A percentile compares a stretch with the other conserved stretches of the same genome.
These are phyloP conservation scores for Tuber calosporum DNA, from an alignment of 495 filamentous ascomycete species.

Conservation along the genomic window DNA sequence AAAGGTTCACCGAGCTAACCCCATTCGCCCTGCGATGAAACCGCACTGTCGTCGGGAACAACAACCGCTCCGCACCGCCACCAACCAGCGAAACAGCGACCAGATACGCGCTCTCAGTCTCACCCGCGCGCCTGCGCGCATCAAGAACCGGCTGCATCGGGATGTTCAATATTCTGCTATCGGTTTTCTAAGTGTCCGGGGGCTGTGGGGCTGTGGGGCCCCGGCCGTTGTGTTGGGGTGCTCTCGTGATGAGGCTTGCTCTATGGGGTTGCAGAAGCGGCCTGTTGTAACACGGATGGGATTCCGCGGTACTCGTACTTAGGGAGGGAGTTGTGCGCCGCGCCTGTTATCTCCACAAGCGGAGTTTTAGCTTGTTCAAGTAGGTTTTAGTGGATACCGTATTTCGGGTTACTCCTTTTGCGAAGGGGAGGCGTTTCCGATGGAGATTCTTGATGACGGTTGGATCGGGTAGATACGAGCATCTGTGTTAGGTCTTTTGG, in stretches of 20 bases:
- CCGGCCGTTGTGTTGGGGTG: slow-evolving; percentile 21
- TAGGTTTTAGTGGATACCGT: slow-evolving; percentile 8
- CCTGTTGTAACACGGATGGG: slow-evolving; percentile 18
- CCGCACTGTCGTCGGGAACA: slow-evolving; percentile 22
- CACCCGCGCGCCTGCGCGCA: slow-evolving; percentile 5
- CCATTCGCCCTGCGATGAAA: slow-evolving; percentile 17
- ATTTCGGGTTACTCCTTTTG: not conserved
- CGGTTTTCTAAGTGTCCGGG: slow-evolving; percentile 7
- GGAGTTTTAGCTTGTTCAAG: slow-evolving; percentile 11
- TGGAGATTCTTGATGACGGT: too few relatives aligned
- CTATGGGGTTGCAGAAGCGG: slow-evolving; percentile 16
- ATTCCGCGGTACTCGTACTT: slow-evolving; percentile 29
- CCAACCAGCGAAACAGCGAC: slow-evolving; percentile 11
- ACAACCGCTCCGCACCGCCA: not conserved
- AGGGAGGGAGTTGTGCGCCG: slow-evolving; percentile 6
- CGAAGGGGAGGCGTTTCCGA: too few relatives aligned
- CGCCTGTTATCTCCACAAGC: slow-evolving; percentile 18
- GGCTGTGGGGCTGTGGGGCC: slow-evolving; percentile 16
- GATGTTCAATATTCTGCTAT: slow-evolving; percentile 10
- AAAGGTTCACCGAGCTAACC: slow-evolving; percentile 19
- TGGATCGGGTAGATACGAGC: too few relatives aligned
- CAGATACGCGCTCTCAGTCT: slow-evolving; percentile 17
- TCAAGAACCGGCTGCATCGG: not conserved
- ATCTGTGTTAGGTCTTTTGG: too few relatives aligned
- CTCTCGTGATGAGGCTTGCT: not conserved